phyloP scores from a whole-genome alignment of 805 yeast genomes.

The Tetrapisispora arboricola region DNA sequence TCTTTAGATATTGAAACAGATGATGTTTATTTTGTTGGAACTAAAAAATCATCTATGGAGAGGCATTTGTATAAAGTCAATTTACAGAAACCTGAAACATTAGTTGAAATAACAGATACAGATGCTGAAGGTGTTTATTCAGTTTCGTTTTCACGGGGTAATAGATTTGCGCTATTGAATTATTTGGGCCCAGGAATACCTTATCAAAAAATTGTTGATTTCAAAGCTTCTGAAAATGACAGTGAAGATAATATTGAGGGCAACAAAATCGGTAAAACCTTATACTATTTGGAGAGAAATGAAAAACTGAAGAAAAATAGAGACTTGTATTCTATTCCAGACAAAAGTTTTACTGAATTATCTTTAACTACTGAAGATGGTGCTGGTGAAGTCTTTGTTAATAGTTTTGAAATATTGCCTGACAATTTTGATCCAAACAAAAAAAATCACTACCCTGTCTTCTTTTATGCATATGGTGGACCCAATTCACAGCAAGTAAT shows the following conservation, averaged over 20 bases:
- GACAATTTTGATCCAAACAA: slow-evolving; percentile 47
- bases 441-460: slow-evolving; percentile 60
- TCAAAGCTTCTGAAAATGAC: slow-evolving; percentile 27
- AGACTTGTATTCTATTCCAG: slow-evolving; percentile 45
- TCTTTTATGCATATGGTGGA: slow-evolving; percentile 90
- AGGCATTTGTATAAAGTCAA: slow-evolving; percentile 70
- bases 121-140: slow-evolving; percentile 53
- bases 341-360: slow-evolving; percentile 41
- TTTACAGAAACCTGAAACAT: slow-evolving; percentile 35
- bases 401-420: slow-evolving; percentile 71
- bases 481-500: slow-evolving; percentile 85
- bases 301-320: slow-evolving; percentile 32
- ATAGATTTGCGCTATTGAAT: slow-evolving; percentile 57
- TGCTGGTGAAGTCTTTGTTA: slow-evolving; percentile 39
- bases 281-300: slow-evolving; percentile 32
- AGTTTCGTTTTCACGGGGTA: slow-evolving; percentile 71
- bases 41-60: slow-evolving; percentile 70
- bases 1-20: slow-evolving; percentile 45
- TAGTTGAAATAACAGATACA: slow-evolving; percentile 39
- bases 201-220: slow-evolving; percentile 57
- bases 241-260: slow-evolving; percentile 5
- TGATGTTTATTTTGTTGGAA: slow-evolving; percentile 53
- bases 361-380: slow-evolving; percentile 42
- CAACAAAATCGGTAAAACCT: slow-evolving; percentile 21
- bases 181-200: slow-evolving; percentile 78